These are phyloP conservation scores for Colletotrichum simmondsii DNA, from an alignment of 2,329 filamentous ascomycete species.

Conservation along the genomic window DNA sequence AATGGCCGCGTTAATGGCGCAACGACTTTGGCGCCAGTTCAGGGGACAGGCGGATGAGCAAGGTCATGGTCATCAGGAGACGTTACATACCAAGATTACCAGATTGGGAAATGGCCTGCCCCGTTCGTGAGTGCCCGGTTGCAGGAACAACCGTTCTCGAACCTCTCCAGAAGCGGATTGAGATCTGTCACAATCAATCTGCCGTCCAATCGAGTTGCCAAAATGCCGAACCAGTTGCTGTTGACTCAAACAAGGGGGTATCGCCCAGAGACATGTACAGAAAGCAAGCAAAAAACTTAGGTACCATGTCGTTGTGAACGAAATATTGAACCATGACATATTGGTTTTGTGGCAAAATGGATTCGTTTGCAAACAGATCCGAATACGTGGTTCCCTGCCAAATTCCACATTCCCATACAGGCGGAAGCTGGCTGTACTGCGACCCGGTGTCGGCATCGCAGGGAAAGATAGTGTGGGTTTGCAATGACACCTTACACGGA, in stretches of 20 bases:
- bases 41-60: constrained; percentile 12
- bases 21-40: not conserved
- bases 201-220: constrained; percentile 19
- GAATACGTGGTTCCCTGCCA: not conserved
- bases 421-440: constrained; percentile 13
- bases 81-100: constrained; percentile 16
- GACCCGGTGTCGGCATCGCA: constrained; percentile 17
- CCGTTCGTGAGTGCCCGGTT: constrained; percentile 12
- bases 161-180: constrained; percentile 13
- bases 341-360: constrained; percentile 13
- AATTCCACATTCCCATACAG: not conserved
- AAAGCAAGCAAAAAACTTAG: constrained; percentile 5
- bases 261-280: constrained; percentile 1
- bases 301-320: not conserved
- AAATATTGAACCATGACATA: not conserved
- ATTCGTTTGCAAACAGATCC: not conserved
- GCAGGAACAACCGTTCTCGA: constrained; percentile 26
- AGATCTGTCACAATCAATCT: constrained; percentile 8
- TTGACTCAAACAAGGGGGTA: constrained; percentile 17
- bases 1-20: constrained; percentile 19
- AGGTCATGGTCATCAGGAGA: constrained; percentile 25
- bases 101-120: constrained; percentile 19
- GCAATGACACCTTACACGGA: constrained; percentile 17
- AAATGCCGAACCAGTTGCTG: not conserved
- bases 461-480: constrained; percentile 1